phyloP scores from a whole-genome alignment of 2,329 filamentous ascomycete genomes.

The Cladosporium sp. region DNA sequence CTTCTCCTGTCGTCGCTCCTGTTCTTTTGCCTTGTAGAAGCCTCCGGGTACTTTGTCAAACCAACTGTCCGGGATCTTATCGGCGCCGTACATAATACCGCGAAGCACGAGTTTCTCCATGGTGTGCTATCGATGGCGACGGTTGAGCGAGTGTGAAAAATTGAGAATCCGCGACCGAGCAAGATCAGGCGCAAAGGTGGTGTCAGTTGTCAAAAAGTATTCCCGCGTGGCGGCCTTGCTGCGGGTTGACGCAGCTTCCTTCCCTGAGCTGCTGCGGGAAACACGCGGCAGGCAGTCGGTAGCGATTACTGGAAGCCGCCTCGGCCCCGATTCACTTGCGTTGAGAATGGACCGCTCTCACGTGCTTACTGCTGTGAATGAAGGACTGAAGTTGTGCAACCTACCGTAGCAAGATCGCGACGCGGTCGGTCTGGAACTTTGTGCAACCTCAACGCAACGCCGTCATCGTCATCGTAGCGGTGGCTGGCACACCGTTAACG shows the following conservation, averaged over 20 bases:
- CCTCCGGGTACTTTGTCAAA: conserved; percentile 34
- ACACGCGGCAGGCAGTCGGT: not conserved
- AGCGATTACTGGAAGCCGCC: not conserved
- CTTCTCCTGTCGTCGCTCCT: conserved; percentile 1
- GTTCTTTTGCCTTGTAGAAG: conserved; percentile 29
- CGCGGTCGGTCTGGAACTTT: too few species aligned
- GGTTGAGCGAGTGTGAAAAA: too few species aligned
- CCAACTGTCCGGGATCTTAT: conserved; percentile 34
- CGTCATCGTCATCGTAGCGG: not conserved
- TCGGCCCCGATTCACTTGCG: not conserved
- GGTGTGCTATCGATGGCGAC: not conserved
- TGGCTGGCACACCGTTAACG: not conserved
- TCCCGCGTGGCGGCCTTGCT: not conserved
- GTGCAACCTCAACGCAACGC: not conserved
- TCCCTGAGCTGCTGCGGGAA: not conserved
- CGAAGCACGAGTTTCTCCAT: conserved; percentile 25
- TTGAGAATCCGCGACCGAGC: too few species aligned
- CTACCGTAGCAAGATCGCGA: too few species aligned
- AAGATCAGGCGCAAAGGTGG: too few species aligned
- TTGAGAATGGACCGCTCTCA: not conserved
- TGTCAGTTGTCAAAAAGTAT: too few species aligned
- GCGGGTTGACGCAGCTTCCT: conserved; percentile 7
- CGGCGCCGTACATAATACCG: conserved; percentile 24
- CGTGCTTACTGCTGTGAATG: not conserved
- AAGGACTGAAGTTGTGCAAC: too few species aligned